A percentile compares a stretch with the other conserved stretches of the same genome.
phyloP scores from a whole-genome alignment of 2,329 filamentous ascomycete genomes.

The Aureobasidium lini region DNA sequence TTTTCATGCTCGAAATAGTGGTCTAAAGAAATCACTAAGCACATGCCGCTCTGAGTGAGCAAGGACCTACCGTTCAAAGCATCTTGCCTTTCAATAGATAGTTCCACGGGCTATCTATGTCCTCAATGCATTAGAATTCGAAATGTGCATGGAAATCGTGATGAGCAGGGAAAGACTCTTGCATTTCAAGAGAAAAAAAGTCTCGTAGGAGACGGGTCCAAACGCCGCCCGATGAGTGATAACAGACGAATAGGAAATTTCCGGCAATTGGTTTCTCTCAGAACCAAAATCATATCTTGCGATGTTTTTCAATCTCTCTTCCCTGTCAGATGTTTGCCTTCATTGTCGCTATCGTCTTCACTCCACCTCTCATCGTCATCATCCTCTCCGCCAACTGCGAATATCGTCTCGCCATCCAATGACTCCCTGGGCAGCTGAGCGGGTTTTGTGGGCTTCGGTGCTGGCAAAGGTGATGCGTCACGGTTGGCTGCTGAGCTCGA shows the following conservation, averaged over 20 bases:
- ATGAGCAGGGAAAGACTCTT: too few relatives aligned
- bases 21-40: too few relatives aligned
- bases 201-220: too few relatives aligned
- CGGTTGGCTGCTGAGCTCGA: conserved; percentile 21
- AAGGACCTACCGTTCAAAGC: too few relatives aligned
- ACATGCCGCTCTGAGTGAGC: too few relatives aligned
- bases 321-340: conserved; percentile 44
- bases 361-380: conserved; percentile 64
- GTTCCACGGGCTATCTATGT: too few relatives aligned
- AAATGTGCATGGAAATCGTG: too few relatives aligned
- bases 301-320: conserved; percentile 26
- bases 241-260: background rate
- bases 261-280: background rate
- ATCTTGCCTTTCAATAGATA: too few relatives aligned
- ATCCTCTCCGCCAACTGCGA: conserved; percentile 80
- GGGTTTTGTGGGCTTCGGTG: conserved; percentile 43
- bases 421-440: conserved; percentile 49
- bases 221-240: background rate
- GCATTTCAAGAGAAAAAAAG: too few relatives aligned
- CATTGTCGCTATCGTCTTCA: conserved; percentile 50
- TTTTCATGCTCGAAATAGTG: too few relatives aligned
- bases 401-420: conserved; percentile 87
- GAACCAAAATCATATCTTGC: background rate
- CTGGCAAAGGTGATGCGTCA: conserved; percentile 45
- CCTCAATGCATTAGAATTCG: too few relatives aligned